These are phyloP conservation scores for Eimeria sp. DNA, from an alignment of 169 alveolate genomes.

Conservation along the genomic window DNA sequence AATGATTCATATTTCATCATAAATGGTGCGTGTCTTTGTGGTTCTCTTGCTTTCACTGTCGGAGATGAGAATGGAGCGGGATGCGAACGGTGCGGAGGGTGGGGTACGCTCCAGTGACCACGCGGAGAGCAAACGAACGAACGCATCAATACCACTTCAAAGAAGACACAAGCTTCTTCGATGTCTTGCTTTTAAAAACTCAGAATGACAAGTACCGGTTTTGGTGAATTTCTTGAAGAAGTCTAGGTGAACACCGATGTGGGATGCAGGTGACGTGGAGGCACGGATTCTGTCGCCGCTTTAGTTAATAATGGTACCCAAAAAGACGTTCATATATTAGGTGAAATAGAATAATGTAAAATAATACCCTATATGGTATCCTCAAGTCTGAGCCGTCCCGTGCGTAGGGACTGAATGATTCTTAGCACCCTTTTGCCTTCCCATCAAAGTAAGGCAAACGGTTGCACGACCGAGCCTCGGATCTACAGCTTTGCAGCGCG, in stretches of 20 bases:
- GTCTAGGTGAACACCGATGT: background rate
- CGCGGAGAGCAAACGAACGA: background rate
- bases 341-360: background rate
- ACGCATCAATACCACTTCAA: background rate
- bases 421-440: background rate
- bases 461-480: background rate
- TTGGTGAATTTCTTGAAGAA: background rate
- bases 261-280: background rate
- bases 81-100: constrained; percentile 18
- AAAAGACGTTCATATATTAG: background rate
- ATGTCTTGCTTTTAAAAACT: background rate
- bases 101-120: constrained; percentile 3
- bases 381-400: background rate
- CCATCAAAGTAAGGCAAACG: background rate
- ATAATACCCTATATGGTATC: background rate
- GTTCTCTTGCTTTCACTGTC: background rate
- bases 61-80: constrained; percentile 5
- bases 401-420: background rate
- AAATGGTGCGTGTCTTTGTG: background rate
- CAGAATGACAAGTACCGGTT: background rate
- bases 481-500: background rate
- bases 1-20: background rate
- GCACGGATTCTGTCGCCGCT: background rate
- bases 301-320: background rate
- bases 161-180: background rate